Conservation (phyloP, 2,329 filamentous ascomycete genomes). For the Daldinia sp. region DNA sequence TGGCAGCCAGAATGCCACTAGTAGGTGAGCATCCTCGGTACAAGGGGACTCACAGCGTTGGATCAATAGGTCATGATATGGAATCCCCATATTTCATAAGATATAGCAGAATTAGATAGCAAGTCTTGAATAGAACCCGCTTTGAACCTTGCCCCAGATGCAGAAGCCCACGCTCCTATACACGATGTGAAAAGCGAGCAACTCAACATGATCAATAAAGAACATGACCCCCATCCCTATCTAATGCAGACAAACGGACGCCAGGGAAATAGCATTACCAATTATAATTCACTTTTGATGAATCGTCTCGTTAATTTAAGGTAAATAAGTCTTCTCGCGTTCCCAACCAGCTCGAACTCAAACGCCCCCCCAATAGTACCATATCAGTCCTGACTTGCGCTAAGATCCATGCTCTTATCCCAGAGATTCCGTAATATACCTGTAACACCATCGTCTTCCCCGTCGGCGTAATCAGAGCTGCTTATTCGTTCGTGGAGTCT, state of each 20-base stretch:
- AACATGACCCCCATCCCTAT: not conserved
- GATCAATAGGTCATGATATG: not conserved
- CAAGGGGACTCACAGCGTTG: not conserved
- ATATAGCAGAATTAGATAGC: not conserved
- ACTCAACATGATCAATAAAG: constrained; percentile 2
- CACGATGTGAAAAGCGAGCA: not conserved
- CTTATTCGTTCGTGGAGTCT: constrained; percentile 59
- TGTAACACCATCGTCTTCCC: constrained; percentile 63
- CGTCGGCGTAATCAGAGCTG: constrained; percentile 63
- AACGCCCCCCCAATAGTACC: constrained; percentile 28
- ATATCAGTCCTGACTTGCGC: constrained; percentile 64
- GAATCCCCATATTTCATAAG: not conserved
- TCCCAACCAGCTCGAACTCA: constrained; percentile 12
- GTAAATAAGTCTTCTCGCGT: constrained; percentile 12
- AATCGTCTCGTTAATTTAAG: constrained; percentile 24
- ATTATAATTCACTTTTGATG: constrained; percentile 31
- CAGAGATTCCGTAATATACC: constrained; percentile 69
- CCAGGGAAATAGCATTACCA: constrained; percentile 9
- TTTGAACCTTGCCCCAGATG: not conserved
- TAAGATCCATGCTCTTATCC: constrained; percentile 71
- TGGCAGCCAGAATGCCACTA: not conserved
- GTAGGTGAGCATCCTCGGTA: not conserved
- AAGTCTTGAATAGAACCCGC: constrained; percentile 2
- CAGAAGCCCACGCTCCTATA: not conserved
- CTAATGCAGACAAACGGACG: not conserved